phyloP scores from a whole-genome alignment of 139 green algal genomes.

The Trebouxia sp. region DNA sequence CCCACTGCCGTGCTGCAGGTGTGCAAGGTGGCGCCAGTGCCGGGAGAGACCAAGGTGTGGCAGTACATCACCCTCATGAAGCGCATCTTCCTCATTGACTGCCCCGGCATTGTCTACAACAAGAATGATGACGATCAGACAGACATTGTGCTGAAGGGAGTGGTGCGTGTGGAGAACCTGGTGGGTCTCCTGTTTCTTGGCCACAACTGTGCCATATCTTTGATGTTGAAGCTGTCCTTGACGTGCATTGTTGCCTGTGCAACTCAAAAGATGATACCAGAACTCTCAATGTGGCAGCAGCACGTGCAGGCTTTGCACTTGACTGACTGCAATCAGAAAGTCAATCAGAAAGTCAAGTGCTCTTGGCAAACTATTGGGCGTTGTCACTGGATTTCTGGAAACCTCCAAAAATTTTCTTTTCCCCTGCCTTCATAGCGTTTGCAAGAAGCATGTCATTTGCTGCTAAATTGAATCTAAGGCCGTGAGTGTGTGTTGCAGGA shows the following conservation, averaged over 20 bases:
- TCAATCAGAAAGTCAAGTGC: too few relatives aligned
- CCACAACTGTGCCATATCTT: neutral
- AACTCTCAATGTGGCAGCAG: constrained; percentile 14
- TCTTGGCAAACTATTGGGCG: too few relatives aligned
- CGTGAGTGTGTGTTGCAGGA: constrained; percentile 53
- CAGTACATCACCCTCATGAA: constrained; percentile 99
- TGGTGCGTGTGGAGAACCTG: constrained; percentile 91
- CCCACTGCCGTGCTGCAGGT: constrained; percentile 66
- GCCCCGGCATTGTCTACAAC: constrained; percentile 96
- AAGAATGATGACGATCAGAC: constrained; percentile 80
- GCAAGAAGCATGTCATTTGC: too few relatives aligned
- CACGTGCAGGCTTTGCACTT: too few relatives aligned
- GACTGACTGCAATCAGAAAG: neutral
- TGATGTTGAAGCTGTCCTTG: neutral
- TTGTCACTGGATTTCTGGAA: too few relatives aligned
- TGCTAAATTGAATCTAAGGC: too few relatives aligned
- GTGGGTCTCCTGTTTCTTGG: constrained; percentile 12
- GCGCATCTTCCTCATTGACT: constrained; percentile 99
- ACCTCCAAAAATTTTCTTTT: too few relatives aligned
- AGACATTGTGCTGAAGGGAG: constrained; percentile 94
- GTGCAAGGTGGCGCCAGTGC: constrained; percentile 94
- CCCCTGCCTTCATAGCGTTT: too few relatives aligned
- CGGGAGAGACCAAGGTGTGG: constrained; percentile 99
- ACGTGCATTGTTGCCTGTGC: neutral
- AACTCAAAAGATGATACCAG: neutral